Evolutionary conservation across 805 yeast genomes (phyloP).

Genomic region (Candida lessepsii): DNA sequence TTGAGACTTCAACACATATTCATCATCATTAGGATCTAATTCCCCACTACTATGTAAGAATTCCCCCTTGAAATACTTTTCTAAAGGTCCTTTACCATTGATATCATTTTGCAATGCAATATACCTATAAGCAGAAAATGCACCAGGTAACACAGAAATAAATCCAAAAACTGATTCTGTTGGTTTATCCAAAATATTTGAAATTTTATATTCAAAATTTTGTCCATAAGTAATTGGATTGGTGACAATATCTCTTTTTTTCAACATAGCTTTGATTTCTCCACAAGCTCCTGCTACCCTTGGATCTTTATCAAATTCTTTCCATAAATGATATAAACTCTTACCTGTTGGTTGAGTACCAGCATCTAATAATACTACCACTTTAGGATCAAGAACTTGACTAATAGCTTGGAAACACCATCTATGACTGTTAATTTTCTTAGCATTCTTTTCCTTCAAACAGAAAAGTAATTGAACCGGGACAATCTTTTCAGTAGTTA

Average conservation of each 20-base stretch:
- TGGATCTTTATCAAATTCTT: constrained; percentile 56
- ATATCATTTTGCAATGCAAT: constrained; percentile 56
- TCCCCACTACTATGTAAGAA: constrained; percentile 56
- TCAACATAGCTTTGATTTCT: constrained; percentile 62
- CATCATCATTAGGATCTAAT: constrained; percentile 57
- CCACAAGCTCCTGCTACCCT: constrained; percentile 72
- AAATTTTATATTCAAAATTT: constrained; percentile 65
- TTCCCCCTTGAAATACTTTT: constrained; percentile 68
- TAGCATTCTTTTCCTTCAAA: constrained; percentile 59
- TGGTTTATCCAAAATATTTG: constrained; percentile 66
- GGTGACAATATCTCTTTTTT: constrained; percentile 44
- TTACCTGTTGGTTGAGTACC: constrained; percentile 63
- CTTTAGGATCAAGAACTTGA: constrained; percentile 54
- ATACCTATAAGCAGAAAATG: constrained; percentile 63
- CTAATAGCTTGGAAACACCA: constrained; percentile 70
- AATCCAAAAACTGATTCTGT: constrained; percentile 64
- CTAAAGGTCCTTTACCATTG: constrained; percentile 56
- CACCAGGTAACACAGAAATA: constrained; percentile 66
- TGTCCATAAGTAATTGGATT: constrained; percentile 66
- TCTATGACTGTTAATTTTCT: constrained; percentile 65
- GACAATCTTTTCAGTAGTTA: constrained; percentile 52
- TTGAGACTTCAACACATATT: constrained; percentile 35
- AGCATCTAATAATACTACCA: constrained; percentile 58
- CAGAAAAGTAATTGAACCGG: constrained; percentile 65
- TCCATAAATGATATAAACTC: constrained; percentile 59